A percentile compares a stretch with the other conserved stretches of the same genome.
phyloP scores from a whole-genome alignment of 148 eudicot genomes.

The Rhododendron henanense region DNA sequence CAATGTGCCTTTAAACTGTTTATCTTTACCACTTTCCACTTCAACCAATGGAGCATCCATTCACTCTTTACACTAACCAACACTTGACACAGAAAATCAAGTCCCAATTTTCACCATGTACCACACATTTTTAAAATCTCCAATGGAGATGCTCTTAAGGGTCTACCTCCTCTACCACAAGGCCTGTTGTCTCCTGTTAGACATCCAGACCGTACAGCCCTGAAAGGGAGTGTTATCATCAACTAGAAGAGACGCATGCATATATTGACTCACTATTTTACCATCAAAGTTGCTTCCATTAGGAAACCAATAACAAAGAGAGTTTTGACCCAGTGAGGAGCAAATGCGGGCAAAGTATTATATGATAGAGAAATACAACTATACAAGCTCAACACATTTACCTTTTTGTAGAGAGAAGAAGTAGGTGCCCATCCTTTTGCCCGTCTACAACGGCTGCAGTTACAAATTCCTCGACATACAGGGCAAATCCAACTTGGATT shows the following conservation, averaged over 20 bases:
- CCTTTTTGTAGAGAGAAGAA: conserved; percentile 42
- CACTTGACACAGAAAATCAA: background rate
- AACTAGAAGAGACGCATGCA: background rate
- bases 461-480: conserved; percentile 73
- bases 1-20: background rate
- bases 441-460: conserved; percentile 73
- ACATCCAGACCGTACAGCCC: background rate
- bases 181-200: background rate
- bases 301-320: background rate
- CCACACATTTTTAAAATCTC: background rate
- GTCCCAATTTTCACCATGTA: background rate
- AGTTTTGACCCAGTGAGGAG: background rate
- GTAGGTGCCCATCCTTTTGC: conserved; percentile 69
- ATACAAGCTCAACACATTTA: conserved; percentile 4
- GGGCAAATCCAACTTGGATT: conserved; percentile 64
- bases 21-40: background rate
- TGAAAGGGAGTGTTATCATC: background rate
- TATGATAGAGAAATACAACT: background rate
- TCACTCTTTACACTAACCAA: background rate
- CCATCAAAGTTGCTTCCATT: background rate
- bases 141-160: background rate
- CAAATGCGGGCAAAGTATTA: background rate
- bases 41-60: background rate
- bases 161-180: background rate
- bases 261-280: background rate